Evolutionary conservation across 495 filamentous ascomycete species (phyloP), one percentile per base, ranked within the genome.

Genomic region (Aspergillus asperescens): DNA sequence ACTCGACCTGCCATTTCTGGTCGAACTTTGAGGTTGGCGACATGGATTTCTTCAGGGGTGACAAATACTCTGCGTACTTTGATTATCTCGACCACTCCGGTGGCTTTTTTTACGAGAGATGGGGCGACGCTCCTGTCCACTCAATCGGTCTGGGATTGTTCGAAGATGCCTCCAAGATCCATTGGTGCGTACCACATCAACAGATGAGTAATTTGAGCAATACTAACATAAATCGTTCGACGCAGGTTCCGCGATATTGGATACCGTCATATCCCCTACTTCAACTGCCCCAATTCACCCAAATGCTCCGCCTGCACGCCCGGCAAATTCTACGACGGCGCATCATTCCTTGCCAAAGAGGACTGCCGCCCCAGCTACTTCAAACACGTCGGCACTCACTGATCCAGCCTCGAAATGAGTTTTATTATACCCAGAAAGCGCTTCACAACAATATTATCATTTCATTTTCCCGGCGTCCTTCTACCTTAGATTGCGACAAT

Each of bases 1-100:
- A 96, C 76, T 93, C 88, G 9, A 98, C 94, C n/a, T 99, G 94
- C 68, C 94, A 99, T 71, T 99, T 99, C 77, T 99, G 94, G 94
- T 90, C 83, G 52, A 99, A 99, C 72, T 99, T 99, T 62, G 94
- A 99, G 72, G 94, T 99, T 59, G 94, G 83, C 28, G 90, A 96
- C 65, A 82, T 99, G 81, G 81, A 79, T 54, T 96, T 99, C 74
- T 99, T 91, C 89, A 78, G 94, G 9, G 86, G 90, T 59, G 81
- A 90, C 66, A 78, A 81, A 44, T 99, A 99, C 66, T 86, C 92
- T 65, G 88, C 90, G 46, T 99, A 96, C 66, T 99, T 99, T 71
- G 84, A 96, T 66, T 89, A 96, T 65, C 75, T 99, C 27, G 94
- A 99, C 71, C 82, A 87, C 18, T 86, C 90, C 0, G 94, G 94